Evolutionary conservation across 805 yeast species (phyloP).

Genomic region (Monosporozyma solicola): DNA sequence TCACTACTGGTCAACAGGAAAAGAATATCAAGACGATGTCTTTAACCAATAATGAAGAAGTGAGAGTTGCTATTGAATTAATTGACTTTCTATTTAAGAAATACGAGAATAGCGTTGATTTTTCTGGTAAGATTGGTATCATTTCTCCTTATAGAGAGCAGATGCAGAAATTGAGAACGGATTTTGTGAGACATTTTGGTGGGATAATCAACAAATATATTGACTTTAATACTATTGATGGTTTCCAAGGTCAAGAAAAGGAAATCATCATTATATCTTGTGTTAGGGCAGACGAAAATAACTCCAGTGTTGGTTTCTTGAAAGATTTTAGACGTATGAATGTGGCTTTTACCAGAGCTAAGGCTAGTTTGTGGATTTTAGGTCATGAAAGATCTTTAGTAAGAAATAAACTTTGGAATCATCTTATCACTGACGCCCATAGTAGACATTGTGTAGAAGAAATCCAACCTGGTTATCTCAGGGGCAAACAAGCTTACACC

Average conservation of each 20-base stretch:
- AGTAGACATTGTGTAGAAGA: constrained; percentile 32
- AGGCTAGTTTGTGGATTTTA: constrained; percentile 83
- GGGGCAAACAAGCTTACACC: background rate
- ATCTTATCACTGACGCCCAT: constrained; percentile 57
- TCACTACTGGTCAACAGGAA: constrained; percentile 53
- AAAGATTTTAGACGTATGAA: constrained; percentile 92
- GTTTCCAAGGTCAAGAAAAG: constrained; percentile 97
- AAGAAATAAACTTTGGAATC: constrained; percentile 63
- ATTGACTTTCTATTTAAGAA: constrained; percentile 42
- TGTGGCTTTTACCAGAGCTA: constrained; percentile 92
- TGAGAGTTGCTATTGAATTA: constrained; percentile 61
- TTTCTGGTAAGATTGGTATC: constrained; percentile 72
- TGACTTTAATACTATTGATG: constrained; percentile 93
- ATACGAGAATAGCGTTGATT: constrained; percentile 39
- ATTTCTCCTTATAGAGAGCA: constrained; percentile 96
- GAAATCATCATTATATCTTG: constrained; percentile 87
- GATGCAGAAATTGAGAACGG: constrained; percentile 45
- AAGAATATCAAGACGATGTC: constrained; percentile 61
- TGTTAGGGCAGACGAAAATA: constrained; percentile 69
- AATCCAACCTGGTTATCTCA: constrained; percentile 25
- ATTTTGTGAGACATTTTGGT: constrained; percentile 57
- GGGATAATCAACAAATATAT: constrained; percentile 50
- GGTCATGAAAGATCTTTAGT: constrained; percentile 66
- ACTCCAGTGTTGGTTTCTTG: constrained; percentile 71
- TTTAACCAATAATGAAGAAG: constrained; percentile 61